These are phyloP conservation scores for Microsporum ferrugineum DNA, from an alignment of 2,329 filamentous ascomycete genomes.

Conservation along the genomic window DNA sequence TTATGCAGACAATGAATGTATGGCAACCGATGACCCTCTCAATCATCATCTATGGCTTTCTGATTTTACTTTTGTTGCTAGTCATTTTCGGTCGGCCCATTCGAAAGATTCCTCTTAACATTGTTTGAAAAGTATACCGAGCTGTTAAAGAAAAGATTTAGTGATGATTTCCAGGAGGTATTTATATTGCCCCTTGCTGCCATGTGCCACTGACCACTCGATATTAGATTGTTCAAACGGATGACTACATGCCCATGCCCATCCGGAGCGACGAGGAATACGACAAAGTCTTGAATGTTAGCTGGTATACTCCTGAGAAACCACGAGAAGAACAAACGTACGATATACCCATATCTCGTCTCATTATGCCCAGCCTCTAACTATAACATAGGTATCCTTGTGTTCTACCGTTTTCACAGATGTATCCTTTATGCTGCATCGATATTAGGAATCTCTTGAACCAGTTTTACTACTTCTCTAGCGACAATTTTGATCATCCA, in stretches of 20 bases:
- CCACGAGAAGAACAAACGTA: conserved; percentile 62
- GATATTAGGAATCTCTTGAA: conserved; percentile 96
- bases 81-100: conserved; percentile 70
- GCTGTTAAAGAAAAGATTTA: conserved; percentile 79
- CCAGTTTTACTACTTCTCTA: conserved; percentile 95
- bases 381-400: conserved; percentile 61
- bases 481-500: conserved; percentile 88
- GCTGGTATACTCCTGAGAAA: conserved; percentile 86
- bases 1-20: conserved; percentile 97
- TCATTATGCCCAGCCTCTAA: conserved; percentile 1
- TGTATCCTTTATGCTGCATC: conserved; percentile 98
- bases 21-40: conserved; percentile 18
- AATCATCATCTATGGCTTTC: background rate
- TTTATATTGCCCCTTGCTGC: background rate
- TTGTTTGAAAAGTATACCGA: conserved; percentile 92
- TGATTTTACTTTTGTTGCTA: conserved; percentile 52
- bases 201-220: background rate
- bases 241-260: conserved; percentile 99
- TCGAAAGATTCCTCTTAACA: conserved; percentile 75
- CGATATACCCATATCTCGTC: conserved; percentile 18
- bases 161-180: conserved; percentile 89
- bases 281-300: conserved; percentile 88
- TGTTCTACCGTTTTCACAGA: conserved; percentile 94
- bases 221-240: conserved; percentile 59
- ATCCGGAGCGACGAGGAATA: conserved; percentile 86